Conservation (phyloP, 441 rosid genomes). For the Eugenia klotzschiana region DNA sequence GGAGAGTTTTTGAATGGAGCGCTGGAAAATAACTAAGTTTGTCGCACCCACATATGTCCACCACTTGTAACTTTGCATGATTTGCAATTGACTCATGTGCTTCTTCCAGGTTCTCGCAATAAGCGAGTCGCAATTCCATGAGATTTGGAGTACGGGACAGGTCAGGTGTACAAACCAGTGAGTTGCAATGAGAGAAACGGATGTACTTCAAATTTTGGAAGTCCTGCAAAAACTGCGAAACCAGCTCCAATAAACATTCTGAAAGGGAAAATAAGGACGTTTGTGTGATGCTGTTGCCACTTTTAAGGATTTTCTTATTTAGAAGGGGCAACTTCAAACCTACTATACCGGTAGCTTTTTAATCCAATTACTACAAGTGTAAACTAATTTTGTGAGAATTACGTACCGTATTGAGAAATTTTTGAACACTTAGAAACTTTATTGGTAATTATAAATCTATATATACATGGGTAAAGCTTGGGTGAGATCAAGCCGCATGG, state of each 20-base stretch:
- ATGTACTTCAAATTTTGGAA: not conserved
- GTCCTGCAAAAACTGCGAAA: not conserved
- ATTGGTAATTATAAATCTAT: not conserved
- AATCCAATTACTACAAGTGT: not conserved
- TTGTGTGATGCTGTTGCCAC: not conserved
- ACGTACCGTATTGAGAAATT: not conserved
- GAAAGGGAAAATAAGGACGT: not conserved
- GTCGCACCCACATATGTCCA: not conserved
- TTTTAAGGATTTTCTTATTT: not conserved
- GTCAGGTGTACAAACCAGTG: accelerated
- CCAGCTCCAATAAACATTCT: not conserved
- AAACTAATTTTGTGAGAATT: not conserved
- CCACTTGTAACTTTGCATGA: not conserved
- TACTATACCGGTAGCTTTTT: not conserved
- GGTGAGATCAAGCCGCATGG: not conserved
- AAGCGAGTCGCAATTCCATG: accelerated
- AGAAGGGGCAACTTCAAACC: not conserved
- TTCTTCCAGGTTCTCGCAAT: not conserved
- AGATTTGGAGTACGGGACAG: not conserved
- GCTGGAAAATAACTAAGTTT: not conserved
- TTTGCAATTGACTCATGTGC: not conserved
- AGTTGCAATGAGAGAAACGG: accelerated
- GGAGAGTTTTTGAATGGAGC: not conserved
- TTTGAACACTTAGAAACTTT: not conserved
- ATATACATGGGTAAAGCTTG: too few relatives aligned